A percentile compares a stretch with the other conserved stretches of the same genome.
These are phyloP conservation scores for Linaria vulgaris DNA, from an alignment of 257 asterid genomes.

Conservation along the genomic window DNA sequence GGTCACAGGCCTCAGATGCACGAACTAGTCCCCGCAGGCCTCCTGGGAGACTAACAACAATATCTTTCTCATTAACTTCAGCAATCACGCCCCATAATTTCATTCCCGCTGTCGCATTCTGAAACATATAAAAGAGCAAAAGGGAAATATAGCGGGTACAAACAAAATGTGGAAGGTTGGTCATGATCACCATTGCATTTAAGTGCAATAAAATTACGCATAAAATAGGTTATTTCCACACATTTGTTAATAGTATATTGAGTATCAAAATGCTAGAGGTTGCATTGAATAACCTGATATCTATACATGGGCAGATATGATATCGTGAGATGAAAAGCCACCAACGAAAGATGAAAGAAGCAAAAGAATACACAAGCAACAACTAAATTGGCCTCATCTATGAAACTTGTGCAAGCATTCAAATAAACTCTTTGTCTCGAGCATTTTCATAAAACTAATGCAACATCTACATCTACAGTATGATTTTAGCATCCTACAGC, in stretches of 20 bases:
- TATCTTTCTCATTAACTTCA: slow-evolving; percentile 89
- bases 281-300: neutral
- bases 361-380: neutral
- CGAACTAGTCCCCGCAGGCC: slow-evolving; percentile 93
- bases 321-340: neutral
- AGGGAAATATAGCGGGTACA: neutral
- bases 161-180: neutral
- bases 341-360: slow-evolving; percentile 14
- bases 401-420: neutral
- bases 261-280: neutral
- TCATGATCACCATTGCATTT: neutral
- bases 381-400: slow-evolving; percentile 7
- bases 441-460: no score
- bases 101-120: slow-evolving; percentile 91
- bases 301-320: neutral
- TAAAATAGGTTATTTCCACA: no score
- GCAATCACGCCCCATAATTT: slow-evolving; percentile 95
- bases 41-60: slow-evolving; percentile 89
- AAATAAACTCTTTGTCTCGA: no score
- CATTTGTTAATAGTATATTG: neutral
- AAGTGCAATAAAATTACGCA: neutral
- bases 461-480: no score
- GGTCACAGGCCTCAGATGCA: slow-evolving; percentile 81
- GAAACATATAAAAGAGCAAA: slow-evolving; percentile 28
- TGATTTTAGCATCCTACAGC: no score